Conservation (phyloP, 441 rosid species). For the Raphanus hybrid region DNA sequence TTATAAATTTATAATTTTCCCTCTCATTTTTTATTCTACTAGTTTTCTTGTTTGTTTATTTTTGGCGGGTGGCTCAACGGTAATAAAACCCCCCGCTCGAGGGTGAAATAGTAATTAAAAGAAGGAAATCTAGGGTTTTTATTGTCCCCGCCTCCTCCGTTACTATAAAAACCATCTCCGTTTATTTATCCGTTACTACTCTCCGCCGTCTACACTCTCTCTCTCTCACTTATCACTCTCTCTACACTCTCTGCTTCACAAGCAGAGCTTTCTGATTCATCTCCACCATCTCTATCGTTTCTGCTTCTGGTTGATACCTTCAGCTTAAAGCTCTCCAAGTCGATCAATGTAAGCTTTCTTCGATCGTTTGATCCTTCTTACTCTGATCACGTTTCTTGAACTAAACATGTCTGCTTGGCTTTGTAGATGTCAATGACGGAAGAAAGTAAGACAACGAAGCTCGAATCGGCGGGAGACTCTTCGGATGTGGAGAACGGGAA, state of each 20-base stretch:
- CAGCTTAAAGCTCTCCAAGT: constrained; percentile 40
- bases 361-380: constrained; percentile 17
- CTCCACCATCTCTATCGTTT: neutral
- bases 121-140: constrained; percentile 36
- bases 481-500: constrained; percentile 38
- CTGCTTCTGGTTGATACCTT: neutral
- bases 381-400: neutral
- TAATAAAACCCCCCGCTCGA: constrained; percentile 35
- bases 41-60: too few relatives aligned
- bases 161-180: constrained; percentile 36
- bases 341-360: constrained; percentile 39
- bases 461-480: constrained; percentile 41
- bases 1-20: too few relatives aligned
- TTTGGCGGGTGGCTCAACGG: neutral
- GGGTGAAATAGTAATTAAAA: constrained; percentile 6
- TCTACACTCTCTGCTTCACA: neutral
- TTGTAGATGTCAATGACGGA: constrained; percentile 63
- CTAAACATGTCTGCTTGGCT: too few relatives aligned
- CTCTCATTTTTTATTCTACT: neutral
- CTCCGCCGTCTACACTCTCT: constrained; percentile 33
- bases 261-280: neutral
- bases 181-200: constrained; percentile 43
- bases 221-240: constrained; percentile 34
- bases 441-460: constrained; percentile 39
- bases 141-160: constrained; percentile 35